Base-by-base conservation (phyloP, 1,139 yeast genomes). In the Keqinozyma sinolaborantium region DNA sequence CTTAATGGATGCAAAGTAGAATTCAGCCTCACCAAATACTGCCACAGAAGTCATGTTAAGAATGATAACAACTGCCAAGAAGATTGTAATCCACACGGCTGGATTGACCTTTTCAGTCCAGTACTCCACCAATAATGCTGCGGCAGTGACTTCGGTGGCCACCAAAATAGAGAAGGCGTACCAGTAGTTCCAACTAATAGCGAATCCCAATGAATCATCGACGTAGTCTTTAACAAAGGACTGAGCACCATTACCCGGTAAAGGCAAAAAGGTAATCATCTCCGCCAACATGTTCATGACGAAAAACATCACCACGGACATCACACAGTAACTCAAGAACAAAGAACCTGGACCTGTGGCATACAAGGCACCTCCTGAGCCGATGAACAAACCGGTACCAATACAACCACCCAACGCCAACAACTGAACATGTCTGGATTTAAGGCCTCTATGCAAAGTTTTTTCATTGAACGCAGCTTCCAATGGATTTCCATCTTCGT, bases 11-110 rank as follows among this genome's bases (percentile, higher is more conserved):
- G 88, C 85, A 40, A 81, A 64, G 74, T 78, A 76, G 48, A 77
- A 80, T 50, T 80, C 86, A 6, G 79, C 61, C 47, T 80, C 86
- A 23, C 86, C 86, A 45, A 75, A 79, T 29, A 64, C 67, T 36
- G 58, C 60, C 16, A 79, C 78, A 5, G 74, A 62, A 29, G 57
- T 49, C 48, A 69, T 50, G 41, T 73, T 73, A 15, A 72, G 47
- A 3, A 44, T 40, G n/a, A 70, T 56, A 32, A 63, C 51, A 3
- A 62, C 28, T 11, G 49, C 68, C 35, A 70, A 54, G 34, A 73
- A 59, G n/a, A 73, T 70, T 53, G 76, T 56, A 32, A 73, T 71
- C 79, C 79, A 74, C 14, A 70, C 77, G 19, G 77, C 79, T 4
- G 72, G 64, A 31, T 66, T 62, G 16, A 74, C 69, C 14, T 47